Evolutionary conservation across 2,329 filamentous ascomycete genomes (phyloP), one percentile per base, ranked within the genome.

Genomic region (Penicillium fuscoglaucum): DNA sequence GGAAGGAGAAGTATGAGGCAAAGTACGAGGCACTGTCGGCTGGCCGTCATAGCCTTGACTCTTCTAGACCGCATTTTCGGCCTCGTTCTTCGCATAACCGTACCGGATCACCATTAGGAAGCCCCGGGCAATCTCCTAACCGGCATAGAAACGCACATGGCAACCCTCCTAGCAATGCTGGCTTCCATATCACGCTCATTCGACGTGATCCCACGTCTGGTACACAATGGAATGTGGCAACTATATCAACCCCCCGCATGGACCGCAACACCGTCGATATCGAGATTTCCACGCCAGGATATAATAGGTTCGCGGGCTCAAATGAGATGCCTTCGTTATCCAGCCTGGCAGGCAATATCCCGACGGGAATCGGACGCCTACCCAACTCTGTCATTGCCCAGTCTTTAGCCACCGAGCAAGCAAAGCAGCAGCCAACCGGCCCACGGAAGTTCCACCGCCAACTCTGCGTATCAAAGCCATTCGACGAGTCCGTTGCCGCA

Each of bases 181-280:
- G 72, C 2, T 78, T 78, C 52, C 70, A 72, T 55, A 72, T 81
- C 46, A 87, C 85, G 0, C 73, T 93, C 15, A 91, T 92, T 66
- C 86, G 90, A n/a, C 84, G 89, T 62, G 87, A 92, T 70, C 88
- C 88, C 1, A 80, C 82, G 24, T 84, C 87, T 9, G 85, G 86
- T 8, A 81, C 80, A 55, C 90, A 92, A 72, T 91, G 89, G 88
- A 92, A 92, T 68, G 82, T 92, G 13, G 90, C 87, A 24, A 86
- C 81, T 55, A 82, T 91, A 49, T 82, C 81, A 43, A 76, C 73
- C 44, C 68, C 69, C 37, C 68, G 61, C 37, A 62, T 66, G 56
- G 71, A 70, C 51, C 66, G 64, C 51, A 67, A 70, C 37, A 57
- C 71, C 2, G 77, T 82, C 55, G 79, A 80, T 40, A 78, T 88